Base-by-base conservation (phyloP, 1,284 basidiomycete genomes). In the Golubevia pallescens region DNA sequence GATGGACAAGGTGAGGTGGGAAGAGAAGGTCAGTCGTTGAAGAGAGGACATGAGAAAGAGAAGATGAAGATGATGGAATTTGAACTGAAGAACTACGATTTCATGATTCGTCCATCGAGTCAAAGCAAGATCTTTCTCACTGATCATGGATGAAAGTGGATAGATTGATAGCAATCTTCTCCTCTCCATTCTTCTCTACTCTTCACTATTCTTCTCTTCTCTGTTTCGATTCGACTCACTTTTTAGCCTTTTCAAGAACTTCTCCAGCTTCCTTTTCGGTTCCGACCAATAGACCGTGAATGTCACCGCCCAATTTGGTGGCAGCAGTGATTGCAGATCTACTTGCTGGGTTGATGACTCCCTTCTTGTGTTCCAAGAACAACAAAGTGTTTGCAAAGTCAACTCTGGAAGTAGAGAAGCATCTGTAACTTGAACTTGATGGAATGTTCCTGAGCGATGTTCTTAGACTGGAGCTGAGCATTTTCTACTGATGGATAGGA, bases 321-420 rank as follows among this genome's bases (percentile, higher is more conserved):
- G 95, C 95, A 28, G 95, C 95, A 1, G 93, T 93, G 72, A 98
- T 87, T 48, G 96, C 95, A 38, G 92, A 93, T 65, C 97, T 89
- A n/a, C 93, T 92, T 7, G 90, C 91, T 3, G 93, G 89, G 70
- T 94, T 93, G 74, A 98, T 89, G 73, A 89, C 89, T 58, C 94
- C 94, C 61, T 90, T 89, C 66, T 90, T 90, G 86, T 97, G 94
- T 87, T 97, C 96, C 68, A 97, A 88, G 77, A 93, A 92, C n/a
- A n/a, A n/a, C n/a, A n/a, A n/a, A n/a, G n/a, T n/a, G n/a, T n/a
- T n/a, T n/a, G n/a, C 78, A 20, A 75, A 65, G 34, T 74, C 69
- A 62, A 75, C 67, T 23, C 70, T 69, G 13, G 77, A 82, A 57
- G 77, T 75, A 55, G 78, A 67, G 54, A 81, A 81, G 32, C 69